Conservation (phyloP, 176 grass and related monocot genomes). For the Oryza meridionalis region DNA sequence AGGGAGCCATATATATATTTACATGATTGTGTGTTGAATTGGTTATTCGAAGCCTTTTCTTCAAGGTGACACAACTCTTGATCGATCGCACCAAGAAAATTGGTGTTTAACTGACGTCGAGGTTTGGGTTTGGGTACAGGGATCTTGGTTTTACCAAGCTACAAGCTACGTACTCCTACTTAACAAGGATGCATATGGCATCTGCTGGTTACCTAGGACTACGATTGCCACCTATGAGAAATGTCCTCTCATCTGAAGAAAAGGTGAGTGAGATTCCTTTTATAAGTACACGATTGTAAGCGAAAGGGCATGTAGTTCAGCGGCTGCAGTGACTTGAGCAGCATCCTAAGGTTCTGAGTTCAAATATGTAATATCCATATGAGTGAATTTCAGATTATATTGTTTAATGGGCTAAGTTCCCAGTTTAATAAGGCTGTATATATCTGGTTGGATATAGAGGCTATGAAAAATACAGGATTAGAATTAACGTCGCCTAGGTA, state of each 20-base stretch:
- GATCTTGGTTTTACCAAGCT: neutral
- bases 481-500: no score
- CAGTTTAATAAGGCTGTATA: no score
- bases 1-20: neutral
- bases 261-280: neutral
- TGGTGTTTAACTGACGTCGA: neutral
- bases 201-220: neutral
- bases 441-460: no score
- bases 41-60: conserved; percentile 29
- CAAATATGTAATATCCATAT: no score
- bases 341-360: no score
- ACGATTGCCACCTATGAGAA: neutral
- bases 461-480: no score
- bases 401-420: no score
- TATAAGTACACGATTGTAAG: no score
- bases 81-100: neutral
- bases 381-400: no score
- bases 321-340: no score
- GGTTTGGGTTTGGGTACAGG: neutral
- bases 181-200: neutral
- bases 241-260: neutral
- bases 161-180: no score
- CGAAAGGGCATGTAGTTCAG: no score
- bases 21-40: neutral
- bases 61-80: neutral